Conservation (phyloP, 345 rosid genomes). For the Aurinia saxatilis region DNA sequence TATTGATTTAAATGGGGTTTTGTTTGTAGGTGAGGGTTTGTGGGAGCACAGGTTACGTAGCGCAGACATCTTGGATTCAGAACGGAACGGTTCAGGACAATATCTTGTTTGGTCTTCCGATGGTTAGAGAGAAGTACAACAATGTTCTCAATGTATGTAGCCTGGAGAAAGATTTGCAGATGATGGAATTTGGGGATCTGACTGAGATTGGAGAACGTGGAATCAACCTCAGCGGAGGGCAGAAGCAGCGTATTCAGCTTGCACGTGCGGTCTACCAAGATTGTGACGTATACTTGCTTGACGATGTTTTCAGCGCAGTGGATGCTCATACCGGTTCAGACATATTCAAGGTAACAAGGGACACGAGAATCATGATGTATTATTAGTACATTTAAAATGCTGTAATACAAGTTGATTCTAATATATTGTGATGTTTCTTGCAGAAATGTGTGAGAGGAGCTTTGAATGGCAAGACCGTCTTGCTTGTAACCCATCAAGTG, state of each 20-base stretch:
- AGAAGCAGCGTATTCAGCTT: constrained; percentile 92
- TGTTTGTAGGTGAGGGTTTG: constrained; percentile 56
- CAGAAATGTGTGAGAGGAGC: constrained; percentile 92
- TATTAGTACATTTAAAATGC: constrained; percentile 3
- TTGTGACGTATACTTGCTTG: constrained; percentile 79
- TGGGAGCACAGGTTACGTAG: constrained; percentile 86
- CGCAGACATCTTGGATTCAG: constrained; percentile 93
- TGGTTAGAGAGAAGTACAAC: constrained; percentile 49
- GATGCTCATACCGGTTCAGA: constrained; percentile 98
- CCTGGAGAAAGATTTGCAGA: constrained; percentile 74
- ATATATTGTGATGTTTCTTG: constrained; percentile 2
- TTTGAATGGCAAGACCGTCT: constrained; percentile 70
- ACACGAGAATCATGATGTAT: neutral
- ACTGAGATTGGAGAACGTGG: constrained; percentile 97
- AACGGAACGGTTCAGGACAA: constrained; percentile 83
- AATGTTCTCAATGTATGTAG: constrained; percentile 71
- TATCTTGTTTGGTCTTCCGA: constrained; percentile 79
- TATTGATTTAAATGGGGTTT: neutral
- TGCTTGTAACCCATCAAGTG: constrained; percentile 94
- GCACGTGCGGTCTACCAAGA: constrained; percentile 95
- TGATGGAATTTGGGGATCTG: constrained; percentile 96
- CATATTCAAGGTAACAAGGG: constrained; percentile 60
- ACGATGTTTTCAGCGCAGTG: constrained; percentile 92
- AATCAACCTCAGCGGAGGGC: constrained; percentile 96
- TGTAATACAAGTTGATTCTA: constrained; percentile 4